Conservation (phyloP, 345 rosid species). For the Dipteronia dyeriana region DNA sequence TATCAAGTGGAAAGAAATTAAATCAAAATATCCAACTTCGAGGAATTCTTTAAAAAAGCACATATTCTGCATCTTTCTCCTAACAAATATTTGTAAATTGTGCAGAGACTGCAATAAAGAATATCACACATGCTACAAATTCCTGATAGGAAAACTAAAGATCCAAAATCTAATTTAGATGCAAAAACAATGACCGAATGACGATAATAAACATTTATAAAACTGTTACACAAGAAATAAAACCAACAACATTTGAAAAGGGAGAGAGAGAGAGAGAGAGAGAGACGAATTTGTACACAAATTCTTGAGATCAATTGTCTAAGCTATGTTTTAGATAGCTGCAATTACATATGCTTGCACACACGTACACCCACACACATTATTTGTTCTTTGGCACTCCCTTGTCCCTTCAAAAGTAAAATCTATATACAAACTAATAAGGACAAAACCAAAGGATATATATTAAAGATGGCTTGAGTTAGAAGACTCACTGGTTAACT, state of each 20-base stretch:
- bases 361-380: too few species aligned
- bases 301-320: background rate
- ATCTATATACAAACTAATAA: background rate
- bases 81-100: background rate
- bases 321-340: background rate
- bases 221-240: background rate
- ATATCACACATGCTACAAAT: too few species aligned
- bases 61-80: background rate
- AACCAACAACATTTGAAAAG: background rate
- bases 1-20: background rate
- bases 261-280: too few species aligned
- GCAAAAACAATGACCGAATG: background rate
- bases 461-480: background rate
- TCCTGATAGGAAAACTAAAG: background rate
- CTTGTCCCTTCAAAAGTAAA: background rate
- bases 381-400: background rate
- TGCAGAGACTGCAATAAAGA: background rate
- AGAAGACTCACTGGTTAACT: conserved; percentile 14
- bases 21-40: background rate
- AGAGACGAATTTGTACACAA: background rate
- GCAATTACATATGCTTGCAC: background rate
- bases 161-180: background rate
- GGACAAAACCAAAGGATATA: background rate
- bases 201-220: background rate
- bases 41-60: background rate